Evolutionary conservation across 768 basidiomycete genomes (phyloP).

Genomic region (Mrakia frigida): DNA sequence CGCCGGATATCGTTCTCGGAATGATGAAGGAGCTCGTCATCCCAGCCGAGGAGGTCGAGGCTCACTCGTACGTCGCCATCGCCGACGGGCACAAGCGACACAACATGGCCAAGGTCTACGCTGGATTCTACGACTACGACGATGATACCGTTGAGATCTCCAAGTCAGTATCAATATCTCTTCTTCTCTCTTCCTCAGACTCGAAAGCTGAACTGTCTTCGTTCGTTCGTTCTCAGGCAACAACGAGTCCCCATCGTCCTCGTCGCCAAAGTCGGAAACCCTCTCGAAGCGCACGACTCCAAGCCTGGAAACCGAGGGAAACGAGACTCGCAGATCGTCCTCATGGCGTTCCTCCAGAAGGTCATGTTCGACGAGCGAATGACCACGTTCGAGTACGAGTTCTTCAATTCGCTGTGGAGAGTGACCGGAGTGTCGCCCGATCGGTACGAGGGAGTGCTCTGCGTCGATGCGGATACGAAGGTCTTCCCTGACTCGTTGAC

Average conservation of each 20-base stretch:
- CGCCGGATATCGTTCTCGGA: slow-evolving; percentile 83
- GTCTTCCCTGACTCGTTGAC: slow-evolving; percentile 98
- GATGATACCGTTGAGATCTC: slow-evolving; percentile 77
- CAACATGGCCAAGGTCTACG: slow-evolving; percentile 98
- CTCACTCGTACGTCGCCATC: slow-evolving; percentile 95
- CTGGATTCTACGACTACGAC: slow-evolving; percentile 95
- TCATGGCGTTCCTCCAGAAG: slow-evolving; percentile 97
- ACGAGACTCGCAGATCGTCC: slow-evolving; percentile 93
- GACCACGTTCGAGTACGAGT: slow-evolving; percentile 99
- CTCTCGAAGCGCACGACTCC: slow-evolving; percentile 73
- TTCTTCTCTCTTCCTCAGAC: neutral
- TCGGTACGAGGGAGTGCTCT: slow-evolving; percentile 88
- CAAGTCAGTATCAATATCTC: slow-evolving; percentile 1
- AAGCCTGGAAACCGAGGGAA: slow-evolving; percentile 99
- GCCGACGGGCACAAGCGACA: slow-evolving; percentile 99
- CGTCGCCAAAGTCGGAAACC: slow-evolving; percentile 93
- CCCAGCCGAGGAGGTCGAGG: slow-evolving; percentile 72
- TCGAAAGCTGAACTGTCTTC: neutral
- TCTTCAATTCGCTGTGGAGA: slow-evolving; percentile 97
- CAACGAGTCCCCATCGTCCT: slow-evolving; percentile 94
- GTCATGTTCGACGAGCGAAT: slow-evolving; percentile 99
- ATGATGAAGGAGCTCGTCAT: slow-evolving; percentile 98
- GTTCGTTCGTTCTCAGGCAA: slow-evolving; percentile 56
- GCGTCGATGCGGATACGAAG: slow-evolving; percentile 62
- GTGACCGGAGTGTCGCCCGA: slow-evolving; percentile 93